phyloP scores from a whole-genome alignment of 192 early-diverging fungal genomes.

The Gigaspora rosea region DNA sequence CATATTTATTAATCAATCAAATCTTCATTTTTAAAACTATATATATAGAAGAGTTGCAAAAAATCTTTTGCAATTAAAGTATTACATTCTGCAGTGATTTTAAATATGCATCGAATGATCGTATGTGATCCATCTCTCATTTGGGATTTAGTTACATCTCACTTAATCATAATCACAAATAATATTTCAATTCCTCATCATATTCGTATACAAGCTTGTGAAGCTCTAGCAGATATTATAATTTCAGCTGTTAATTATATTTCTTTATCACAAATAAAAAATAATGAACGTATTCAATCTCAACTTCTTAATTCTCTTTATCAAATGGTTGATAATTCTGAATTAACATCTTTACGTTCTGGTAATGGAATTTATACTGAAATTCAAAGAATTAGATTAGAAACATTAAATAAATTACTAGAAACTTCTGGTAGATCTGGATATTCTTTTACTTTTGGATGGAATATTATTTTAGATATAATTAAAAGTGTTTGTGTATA shows the following conservation, averaged over 20 bases:
- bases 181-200: conserved; percentile 48
- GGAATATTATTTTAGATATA: conserved; percentile 89
- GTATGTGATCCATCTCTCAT: conserved; percentile 42
- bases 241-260: conserved; percentile 69
- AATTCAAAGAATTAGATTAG: conserved; percentile 79
- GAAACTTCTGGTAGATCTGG: conserved; percentile 72
- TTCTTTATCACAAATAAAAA: conserved; percentile 55
- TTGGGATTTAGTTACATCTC: conserved; percentile 64
- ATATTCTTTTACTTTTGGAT: conserved; percentile 79
- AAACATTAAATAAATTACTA: conserved; percentile 86
- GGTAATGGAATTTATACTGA: conserved; percentile 46
- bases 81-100: conserved; percentile 49
- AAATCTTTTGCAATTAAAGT: background rate
- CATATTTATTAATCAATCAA: background rate
- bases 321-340: conserved; percentile 51
- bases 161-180: conserved; percentile 77
- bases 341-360: background rate
- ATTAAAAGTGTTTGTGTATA: conserved; percentile 60
- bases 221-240: conserved; percentile 73
- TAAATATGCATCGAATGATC: conserved; percentile 58
- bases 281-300: conserved; percentile 64
- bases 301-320: conserved; percentile 62
- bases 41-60: no score
- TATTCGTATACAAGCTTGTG: conserved; percentile 75
- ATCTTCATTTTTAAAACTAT: background rate